phyloP scores from a whole-genome alignment of 2,329 filamentous ascomycete species.

The Phaeosphaeriaceae sp. region DNA sequence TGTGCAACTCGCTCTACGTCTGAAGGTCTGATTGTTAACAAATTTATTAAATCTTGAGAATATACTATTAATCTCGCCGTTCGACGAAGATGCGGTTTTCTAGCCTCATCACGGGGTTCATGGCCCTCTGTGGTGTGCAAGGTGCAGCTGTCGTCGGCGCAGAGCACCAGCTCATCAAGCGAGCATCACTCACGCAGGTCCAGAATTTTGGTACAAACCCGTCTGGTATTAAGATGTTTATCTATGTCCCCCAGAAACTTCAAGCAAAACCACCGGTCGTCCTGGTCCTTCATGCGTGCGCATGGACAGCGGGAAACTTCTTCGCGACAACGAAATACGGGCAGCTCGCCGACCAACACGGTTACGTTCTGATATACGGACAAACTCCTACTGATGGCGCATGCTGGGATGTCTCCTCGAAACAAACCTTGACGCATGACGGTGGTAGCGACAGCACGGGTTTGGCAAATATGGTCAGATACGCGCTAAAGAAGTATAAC shows the following conservation, averaged over 20 bases:
- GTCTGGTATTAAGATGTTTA: slow-evolving; percentile 3
- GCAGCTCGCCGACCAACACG: slow-evolving; percentile 1
- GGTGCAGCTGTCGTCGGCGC: not conserved
- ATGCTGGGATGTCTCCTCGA: slow-evolving; percentile 1
- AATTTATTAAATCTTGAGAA: too few species aligned
- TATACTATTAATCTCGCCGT: too few species aligned
- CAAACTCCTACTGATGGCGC: slow-evolving; percentile 1
- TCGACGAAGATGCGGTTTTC: not conserved
- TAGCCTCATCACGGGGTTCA: not conserved
- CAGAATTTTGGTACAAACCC: not conserved
- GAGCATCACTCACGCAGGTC: not conserved
- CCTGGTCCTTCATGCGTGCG: slow-evolving; percentile 1
- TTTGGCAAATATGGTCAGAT: slow-evolving; percentile 1
- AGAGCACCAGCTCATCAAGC: not conserved
- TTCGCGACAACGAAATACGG: slow-evolving; percentile 2
- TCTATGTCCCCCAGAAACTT: slow-evolving; percentile 1
- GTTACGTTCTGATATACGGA: slow-evolving; percentile 2
- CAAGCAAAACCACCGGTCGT: slow-evolving; percentile 2
- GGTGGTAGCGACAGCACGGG: slow-evolving; percentile 2
- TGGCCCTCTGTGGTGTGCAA: not conserved
- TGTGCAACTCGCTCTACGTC: too few species aligned
- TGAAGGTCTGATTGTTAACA: too few species aligned
- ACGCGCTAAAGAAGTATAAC: slow-evolving; percentile 1
- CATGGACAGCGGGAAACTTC: not conserved
- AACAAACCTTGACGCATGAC: not conserved